A percentile compares a stretch with the other conserved stretches of the same genome.
Conservation (phyloP, 768 basidiomycete species). For the Xerocomellus chrysenteron region DNA sequence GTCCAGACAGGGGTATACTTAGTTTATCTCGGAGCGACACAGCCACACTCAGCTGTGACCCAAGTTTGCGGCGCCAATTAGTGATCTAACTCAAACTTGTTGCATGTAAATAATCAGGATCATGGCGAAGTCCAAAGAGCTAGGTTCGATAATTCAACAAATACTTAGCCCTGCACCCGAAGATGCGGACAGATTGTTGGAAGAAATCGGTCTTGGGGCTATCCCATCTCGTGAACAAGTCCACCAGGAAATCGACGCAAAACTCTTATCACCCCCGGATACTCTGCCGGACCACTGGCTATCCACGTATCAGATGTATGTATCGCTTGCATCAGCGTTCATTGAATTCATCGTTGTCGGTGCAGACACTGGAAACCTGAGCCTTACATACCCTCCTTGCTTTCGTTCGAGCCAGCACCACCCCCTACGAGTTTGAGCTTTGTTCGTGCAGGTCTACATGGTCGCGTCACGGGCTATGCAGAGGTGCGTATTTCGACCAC, state of each 20-base stretch:
- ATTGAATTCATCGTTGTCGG: slow-evolving; percentile 9
- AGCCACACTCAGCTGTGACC: slow-evolving; percentile 13
- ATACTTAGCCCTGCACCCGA: slow-evolving; percentile 45
- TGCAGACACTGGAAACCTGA: slow-evolving; percentile 71
- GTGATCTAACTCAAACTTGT: neutral
- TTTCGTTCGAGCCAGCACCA: slow-evolving; percentile 65
- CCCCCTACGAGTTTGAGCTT: slow-evolving; percentile 75
- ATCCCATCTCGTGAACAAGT: slow-evolving; percentile 61
- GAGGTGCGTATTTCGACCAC: slow-evolving; percentile 54
- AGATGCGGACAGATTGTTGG: slow-evolving; percentile 45
- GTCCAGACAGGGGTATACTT: neutral
- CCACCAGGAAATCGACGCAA: slow-evolving; percentile 69
- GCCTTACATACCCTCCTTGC: slow-evolving; percentile 59
- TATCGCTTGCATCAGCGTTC: slow-evolving; percentile 9
- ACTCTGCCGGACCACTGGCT: slow-evolving; percentile 71
- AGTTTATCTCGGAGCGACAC: slow-evolving; percentile 9
- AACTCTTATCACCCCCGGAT: slow-evolving; percentile 67
- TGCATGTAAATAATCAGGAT: slow-evolving; percentile 7
- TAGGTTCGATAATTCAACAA: slow-evolving; percentile 38
- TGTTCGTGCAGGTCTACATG: slow-evolving; percentile 75
- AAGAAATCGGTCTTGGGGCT: slow-evolving; percentile 54
- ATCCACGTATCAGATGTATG: slow-evolving; percentile 81
- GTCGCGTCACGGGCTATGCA: slow-evolving; percentile 74
- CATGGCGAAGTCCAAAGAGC: slow-evolving; percentile 18
- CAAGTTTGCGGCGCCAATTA: neutral